A percentile compares a stretch with the other conserved stretches of the same genome.
phyloP scores from a whole-genome alignment of 495 filamentous ascomycete genomes.

The Recurvomyces mirabilis region DNA sequence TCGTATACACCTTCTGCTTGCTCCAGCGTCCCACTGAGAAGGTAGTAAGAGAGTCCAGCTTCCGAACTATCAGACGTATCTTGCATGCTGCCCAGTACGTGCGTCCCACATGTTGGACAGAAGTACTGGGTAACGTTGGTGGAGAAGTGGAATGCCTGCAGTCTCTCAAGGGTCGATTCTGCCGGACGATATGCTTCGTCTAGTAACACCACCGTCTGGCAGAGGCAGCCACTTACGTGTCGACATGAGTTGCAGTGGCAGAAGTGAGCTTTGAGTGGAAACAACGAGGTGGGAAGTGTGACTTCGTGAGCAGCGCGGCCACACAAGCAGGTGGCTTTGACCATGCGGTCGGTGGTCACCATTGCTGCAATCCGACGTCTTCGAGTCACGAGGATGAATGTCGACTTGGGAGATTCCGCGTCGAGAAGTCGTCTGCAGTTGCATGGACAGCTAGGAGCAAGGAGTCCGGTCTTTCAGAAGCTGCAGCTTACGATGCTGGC shows the following conservation, averaged over 20 bases:
- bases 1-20: slow-evolving; percentile 32
- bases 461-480: too few relatives aligned
- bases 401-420: too few relatives aligned
- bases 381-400: too few relatives aligned
- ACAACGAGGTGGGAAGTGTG: slow-evolving; percentile 26
- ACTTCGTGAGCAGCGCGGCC: slow-evolving; percentile 37
- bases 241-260: slow-evolving; percentile 60
- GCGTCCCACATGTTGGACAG: slow-evolving; percentile 57
- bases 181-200: neutral
- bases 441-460: too few relatives aligned
- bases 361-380: too few relatives aligned
- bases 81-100: slow-evolving; percentile 37
- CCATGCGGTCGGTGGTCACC: slow-evolving; percentile 6
- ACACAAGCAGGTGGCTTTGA: slow-evolving; percentile 46
- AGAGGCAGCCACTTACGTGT: slow-evolving; percentile 46
- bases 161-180: slow-evolving; percentile 15
- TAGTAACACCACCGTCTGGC: slow-evolving; percentile 40
- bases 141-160: slow-evolving; percentile 20
- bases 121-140: slow-evolving; percentile 47
- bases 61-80: slow-evolving; percentile 3
- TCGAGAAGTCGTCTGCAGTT: too few relatives aligned
- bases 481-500: too few relatives aligned
- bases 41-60: too few relatives aligned
- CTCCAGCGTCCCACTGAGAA: slow-evolving; percentile 36
- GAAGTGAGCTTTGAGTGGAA: slow-evolving; percentile 32